Evolutionary conservation across 371 early-diverging fungal species (phyloP).

Genomic region (Mortierella sp.): DNA sequence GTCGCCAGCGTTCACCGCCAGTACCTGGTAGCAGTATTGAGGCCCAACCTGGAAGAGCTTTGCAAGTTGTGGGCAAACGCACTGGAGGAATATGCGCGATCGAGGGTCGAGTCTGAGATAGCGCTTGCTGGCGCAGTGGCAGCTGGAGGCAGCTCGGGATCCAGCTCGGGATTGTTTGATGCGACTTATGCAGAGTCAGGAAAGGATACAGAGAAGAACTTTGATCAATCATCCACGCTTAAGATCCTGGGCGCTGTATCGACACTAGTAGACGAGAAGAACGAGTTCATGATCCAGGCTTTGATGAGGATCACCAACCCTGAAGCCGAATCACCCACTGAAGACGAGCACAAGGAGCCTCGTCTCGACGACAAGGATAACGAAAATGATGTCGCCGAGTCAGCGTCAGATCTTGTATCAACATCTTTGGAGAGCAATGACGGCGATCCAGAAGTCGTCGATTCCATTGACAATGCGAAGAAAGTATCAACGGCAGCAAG

Average conservation of each 20-base stretch:
- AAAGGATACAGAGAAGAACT: slow-evolving; percentile 38
- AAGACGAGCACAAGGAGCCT: background rate
- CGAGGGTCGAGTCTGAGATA: slow-evolving; percentile 67
- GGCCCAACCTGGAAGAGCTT: slow-evolving; percentile 70
- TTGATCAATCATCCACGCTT: slow-evolving; percentile 49
- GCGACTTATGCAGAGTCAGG: slow-evolving; percentile 38
- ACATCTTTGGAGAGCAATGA: slow-evolving; percentile 5
- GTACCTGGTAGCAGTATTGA: slow-evolving; percentile 71
- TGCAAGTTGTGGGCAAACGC: slow-evolving; percentile 70
- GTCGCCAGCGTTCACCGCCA: slow-evolving; percentile 68
- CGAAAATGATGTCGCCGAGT: background rate
- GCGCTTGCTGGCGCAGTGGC: slow-evolving; percentile 60
- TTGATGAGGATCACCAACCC: slow-evolving; percentile 42
- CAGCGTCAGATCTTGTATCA: too few relatives aligned
- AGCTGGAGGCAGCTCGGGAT: slow-evolving; percentile 56
- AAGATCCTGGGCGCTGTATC: slow-evolving; percentile 50
- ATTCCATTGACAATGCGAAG: background rate
- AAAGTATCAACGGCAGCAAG: background rate
- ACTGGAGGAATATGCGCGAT: slow-evolving; percentile 69
- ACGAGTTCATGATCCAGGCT: slow-evolving; percentile 41
- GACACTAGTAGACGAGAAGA: slow-evolving; percentile 34
- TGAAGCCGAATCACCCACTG: background rate
- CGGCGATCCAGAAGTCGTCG: background rate
- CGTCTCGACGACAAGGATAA: background rate
- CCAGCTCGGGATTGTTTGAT: slow-evolving; percentile 32